Evolutionary conservation across 1,139 yeast species (phyloP).

Genomic region (Hyphopichia khmerensis): DNA sequence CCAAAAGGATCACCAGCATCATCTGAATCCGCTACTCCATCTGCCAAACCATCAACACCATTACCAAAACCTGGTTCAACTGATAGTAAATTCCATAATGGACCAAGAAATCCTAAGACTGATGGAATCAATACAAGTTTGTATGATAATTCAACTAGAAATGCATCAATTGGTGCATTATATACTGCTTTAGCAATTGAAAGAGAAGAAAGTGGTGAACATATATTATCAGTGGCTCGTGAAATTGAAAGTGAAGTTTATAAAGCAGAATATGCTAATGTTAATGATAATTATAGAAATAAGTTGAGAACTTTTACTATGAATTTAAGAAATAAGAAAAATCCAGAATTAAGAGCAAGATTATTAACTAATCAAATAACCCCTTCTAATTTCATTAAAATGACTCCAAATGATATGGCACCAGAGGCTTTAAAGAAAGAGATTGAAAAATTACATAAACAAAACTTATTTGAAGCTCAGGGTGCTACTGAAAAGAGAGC

Average conservation of each 20-base stretch:
- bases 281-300: slow-evolving; percentile 65
- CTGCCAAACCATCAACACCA: slow-evolving; percentile 7
- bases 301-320: slow-evolving; percentile 80
- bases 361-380: slow-evolving; percentile 64
- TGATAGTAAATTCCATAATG: slow-evolving; percentile 24
- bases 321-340: slow-evolving; percentile 85
- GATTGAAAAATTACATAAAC: slow-evolving; percentile 79
- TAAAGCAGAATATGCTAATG: slow-evolving; percentile 53
- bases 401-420: slow-evolving; percentile 93
- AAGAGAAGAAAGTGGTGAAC: slow-evolving; percentile 51
- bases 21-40: slow-evolving; percentile 6
- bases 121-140: slow-evolving; percentile 75
- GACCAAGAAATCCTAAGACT: slow-evolving; percentile 72
- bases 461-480: slow-evolving; percentile 93
- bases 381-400: slow-evolving; percentile 65
- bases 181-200: slow-evolving; percentile 90
- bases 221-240: slow-evolving; percentile 62
- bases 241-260: slow-evolving; percentile 74
- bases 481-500: slow-evolving; percentile 98
- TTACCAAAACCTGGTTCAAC: slow-evolving; percentile 16
- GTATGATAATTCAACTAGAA: slow-evolving; percentile 76
- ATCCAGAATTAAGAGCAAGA: slow-evolving; percentile 76
- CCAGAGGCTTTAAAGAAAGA: slow-evolving; percentile 86
- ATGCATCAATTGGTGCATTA: slow-evolving; percentile 77
- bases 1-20: slow-evolving; percentile 6